Percentiles rank a stretch among this genome's conserved stretches.
phyloP scores from a whole-genome alignment of 345 rosid genomes.

The Murraya paniculata region DNA sequence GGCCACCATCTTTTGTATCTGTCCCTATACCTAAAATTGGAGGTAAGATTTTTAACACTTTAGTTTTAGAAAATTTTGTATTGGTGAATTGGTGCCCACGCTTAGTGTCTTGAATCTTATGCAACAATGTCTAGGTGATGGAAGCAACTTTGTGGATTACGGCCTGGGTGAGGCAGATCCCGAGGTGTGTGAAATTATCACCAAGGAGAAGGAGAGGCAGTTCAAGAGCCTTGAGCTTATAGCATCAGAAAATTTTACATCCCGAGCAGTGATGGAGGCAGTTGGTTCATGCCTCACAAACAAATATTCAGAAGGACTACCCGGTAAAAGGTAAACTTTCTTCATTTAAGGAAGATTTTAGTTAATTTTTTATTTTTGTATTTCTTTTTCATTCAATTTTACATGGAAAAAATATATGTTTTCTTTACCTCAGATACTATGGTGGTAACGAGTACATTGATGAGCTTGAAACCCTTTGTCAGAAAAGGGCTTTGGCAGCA shows the following conservation, averaged over 20 bases:
- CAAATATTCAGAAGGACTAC: conserved; percentile 93
- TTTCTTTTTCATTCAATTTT: conserved; percentile 7
- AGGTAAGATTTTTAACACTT: conserved; percentile 19
- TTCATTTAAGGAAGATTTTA: not conserved
- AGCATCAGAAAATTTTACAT: conserved; percentile 93
- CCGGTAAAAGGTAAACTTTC: conserved; percentile 78
- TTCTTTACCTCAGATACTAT: conserved; percentile 55
- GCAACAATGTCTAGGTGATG: conserved; percentile 37
- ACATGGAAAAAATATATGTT: not conserved
- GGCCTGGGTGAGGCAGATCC: conserved; percentile 71
- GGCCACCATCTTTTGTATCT: conserved; percentile 54
- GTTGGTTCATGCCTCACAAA: conserved; percentile 94
- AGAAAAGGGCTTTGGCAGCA: conserved; percentile 75
- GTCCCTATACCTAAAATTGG: conserved; percentile 44
- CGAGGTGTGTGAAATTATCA: conserved; percentile 58
- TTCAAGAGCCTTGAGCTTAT: conserved; percentile 91
- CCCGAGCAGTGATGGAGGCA: conserved; percentile 93
- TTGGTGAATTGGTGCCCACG: not conserved
- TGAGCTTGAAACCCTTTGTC: conserved; percentile 88
- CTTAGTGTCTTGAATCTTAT: not conserved
- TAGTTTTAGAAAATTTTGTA: not conserved
- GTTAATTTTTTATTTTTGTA: not conserved
- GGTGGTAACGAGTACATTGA: conserved; percentile 92
- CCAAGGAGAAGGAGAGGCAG: conserved; percentile 80
- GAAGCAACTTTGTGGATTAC: conserved; percentile 46